Evolutionary conservation across 2,329 filamentous ascomycete genomes (phyloP).

Genomic region (Pleurostoma richardsiae): DNA sequence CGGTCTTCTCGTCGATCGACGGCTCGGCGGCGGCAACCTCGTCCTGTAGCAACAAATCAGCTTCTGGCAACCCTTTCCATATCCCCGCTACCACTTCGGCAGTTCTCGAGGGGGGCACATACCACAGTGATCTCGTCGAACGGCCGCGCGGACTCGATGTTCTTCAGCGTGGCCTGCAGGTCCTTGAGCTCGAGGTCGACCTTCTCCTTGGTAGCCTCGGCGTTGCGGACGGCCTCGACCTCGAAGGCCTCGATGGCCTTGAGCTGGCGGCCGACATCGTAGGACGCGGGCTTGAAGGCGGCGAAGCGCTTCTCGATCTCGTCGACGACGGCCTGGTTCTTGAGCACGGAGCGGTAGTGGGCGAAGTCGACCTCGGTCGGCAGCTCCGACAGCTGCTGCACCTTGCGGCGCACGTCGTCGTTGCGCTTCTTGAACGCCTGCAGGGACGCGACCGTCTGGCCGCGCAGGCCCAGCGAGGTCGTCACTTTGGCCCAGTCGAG

Average conservation of each 20-base stretch:
- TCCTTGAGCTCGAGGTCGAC: conserved; percentile 94
- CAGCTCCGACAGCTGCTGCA: conserved; percentile 77
- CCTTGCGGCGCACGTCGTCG: conserved; percentile 94
- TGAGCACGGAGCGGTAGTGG: conserved; percentile 85
- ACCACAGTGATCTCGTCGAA: conserved; percentile 98
- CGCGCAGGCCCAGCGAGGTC: conserved; percentile 90
- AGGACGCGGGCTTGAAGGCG: conserved; percentile 85
- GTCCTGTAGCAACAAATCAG: conserved; percentile 55
- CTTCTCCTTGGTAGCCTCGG: conserved; percentile 92
- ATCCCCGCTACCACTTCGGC: conserved; percentile 4
- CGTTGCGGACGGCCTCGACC: conserved; percentile 93
- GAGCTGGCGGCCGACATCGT: conserved; percentile 89
- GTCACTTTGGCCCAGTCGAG: conserved; percentile 98
- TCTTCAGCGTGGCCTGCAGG: conserved; percentile 89
- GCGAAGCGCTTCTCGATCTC: conserved; percentile 97
- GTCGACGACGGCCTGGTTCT: conserved; percentile 93
- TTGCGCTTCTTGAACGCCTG: conserved; percentile 99
- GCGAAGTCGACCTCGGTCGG: conserved; percentile 86
- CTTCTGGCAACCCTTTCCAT: conserved; percentile 4
- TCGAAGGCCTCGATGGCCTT: conserved; percentile 99
- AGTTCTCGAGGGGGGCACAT: conserved; percentile 40
- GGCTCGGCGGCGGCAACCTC: conserved; percentile 91
- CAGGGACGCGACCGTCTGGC: conserved; percentile 86
- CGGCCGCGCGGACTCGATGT: conserved; percentile 92
- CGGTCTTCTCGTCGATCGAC: conserved; percentile 95